phyloP scores from a whole-genome alignment of 805 yeast species.

The Candida boleticola region DNA sequence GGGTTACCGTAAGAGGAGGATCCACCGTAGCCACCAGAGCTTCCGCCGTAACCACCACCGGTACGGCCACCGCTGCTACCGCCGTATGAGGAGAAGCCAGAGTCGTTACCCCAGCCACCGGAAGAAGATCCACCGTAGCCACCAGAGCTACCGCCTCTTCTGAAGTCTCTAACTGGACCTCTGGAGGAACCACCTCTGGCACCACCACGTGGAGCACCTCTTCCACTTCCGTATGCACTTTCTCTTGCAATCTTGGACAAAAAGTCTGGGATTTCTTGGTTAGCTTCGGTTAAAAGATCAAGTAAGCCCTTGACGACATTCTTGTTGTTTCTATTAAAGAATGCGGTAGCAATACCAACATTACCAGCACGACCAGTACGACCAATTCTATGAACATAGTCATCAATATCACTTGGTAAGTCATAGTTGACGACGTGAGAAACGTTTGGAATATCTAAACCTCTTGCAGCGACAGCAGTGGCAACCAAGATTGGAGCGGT shows the following conservation, averaged over 20 bases:
- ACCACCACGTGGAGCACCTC: constrained; percentile 46
- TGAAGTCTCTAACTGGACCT: constrained; percentile 48
- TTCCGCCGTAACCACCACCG: constrained; percentile 19
- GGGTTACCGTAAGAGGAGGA: constrained; percentile 35
- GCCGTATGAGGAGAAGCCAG: constrained; percentile 18
- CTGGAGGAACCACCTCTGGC: constrained; percentile 59
- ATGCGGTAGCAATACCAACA: constrained; percentile 97
- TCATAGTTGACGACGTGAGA: constrained; percentile 97
- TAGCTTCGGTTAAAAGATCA: constrained; percentile 88
- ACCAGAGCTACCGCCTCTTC: constrained; percentile 43
- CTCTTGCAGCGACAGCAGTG: constrained; percentile 99
- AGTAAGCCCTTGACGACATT: constrained; percentile 85
- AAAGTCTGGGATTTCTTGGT: constrained; percentile 95
- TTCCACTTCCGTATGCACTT: constrained; percentile 47
- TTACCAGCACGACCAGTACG: constrained; percentile 99
- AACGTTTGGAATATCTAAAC: constrained; percentile 98
- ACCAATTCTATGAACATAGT: constrained; percentile 99
- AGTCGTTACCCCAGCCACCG: constrained; percentile 19
- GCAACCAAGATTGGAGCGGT: constrained; percentile 93
- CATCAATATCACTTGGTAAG: constrained; percentile 95
- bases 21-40: constrained; percentile 25
- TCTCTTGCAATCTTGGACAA: constrained; percentile 80
- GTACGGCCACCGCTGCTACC: constrained; percentile 26
- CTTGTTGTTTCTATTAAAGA: constrained; percentile 93
- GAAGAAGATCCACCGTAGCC: constrained; percentile 36